Percentiles rank a stretch among this genome's conserved stretches.
These are phyloP conservation scores for Hibiscus mutabilis DNA, from an alignment of 345 rosid genomes.

Conservation along the genomic window DNA sequence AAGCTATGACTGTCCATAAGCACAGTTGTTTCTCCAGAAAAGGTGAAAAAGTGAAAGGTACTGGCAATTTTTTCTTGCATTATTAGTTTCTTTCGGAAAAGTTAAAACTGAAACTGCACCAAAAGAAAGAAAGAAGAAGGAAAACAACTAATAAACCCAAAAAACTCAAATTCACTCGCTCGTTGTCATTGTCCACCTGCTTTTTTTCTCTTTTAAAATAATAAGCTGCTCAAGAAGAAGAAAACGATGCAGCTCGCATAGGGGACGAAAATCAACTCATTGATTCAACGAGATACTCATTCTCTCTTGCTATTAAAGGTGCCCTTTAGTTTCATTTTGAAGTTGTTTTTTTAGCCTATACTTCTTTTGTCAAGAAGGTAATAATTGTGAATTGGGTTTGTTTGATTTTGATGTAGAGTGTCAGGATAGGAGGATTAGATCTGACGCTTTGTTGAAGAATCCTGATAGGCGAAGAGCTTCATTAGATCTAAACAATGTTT, in stretches of 20 bases:
- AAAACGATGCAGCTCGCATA: constrained; percentile 23
- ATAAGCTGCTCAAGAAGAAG: constrained; percentile 45
- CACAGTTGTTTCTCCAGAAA: constrained; percentile 45
- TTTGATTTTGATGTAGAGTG: constrained; percentile 40
- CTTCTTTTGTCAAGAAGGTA: neutral
- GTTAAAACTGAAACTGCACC: constrained; percentile 11
- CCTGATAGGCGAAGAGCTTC: constrained; percentile 49
- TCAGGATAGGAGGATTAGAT: constrained; percentile 69
- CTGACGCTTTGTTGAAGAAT: constrained; percentile 52
- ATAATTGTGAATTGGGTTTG: neutral
- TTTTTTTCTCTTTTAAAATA: constrained; percentile 20
- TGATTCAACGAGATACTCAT: constrained; percentile 78
- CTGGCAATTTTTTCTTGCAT: constrained; percentile 7
- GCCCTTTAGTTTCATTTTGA: neutral
- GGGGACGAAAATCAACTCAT: constrained; percentile 41
- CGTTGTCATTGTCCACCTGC: neutral
- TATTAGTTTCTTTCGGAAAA: constrained; percentile 14
- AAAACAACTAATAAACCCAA: constrained; percentile 5
- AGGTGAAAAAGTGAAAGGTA: constrained; percentile 60
- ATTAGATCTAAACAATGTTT: constrained; percentile 62
- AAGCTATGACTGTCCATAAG: constrained; percentile 36
- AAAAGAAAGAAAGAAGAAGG: constrained; percentile 6
- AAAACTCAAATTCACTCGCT: constrained; percentile 13
- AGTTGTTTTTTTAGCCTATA: neutral
- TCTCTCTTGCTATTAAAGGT: constrained; percentile 87